phyloP scores from a whole-genome alignment of 805 yeast genomes.

The Kazachstania africana region DNA sequence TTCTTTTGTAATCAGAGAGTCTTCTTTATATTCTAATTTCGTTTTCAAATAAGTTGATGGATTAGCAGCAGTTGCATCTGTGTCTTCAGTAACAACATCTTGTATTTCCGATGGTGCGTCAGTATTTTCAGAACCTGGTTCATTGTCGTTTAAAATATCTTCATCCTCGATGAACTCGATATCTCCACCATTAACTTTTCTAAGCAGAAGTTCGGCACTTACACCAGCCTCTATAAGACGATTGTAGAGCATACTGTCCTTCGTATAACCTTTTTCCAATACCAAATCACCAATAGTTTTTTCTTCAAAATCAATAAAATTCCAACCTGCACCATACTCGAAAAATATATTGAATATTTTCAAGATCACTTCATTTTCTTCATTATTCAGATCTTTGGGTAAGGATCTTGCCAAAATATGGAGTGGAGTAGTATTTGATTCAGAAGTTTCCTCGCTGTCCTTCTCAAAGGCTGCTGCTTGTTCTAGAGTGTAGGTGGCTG shows the following conservation, averaged over 20 bases:
- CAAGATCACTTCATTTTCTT: slow-evolving; percentile 35
- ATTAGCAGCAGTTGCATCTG: slow-evolving; percentile 53
- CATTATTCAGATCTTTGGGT: slow-evolving; percentile 23
- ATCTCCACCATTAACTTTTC: slow-evolving; percentile 56
- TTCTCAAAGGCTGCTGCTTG: slow-evolving; percentile 50
- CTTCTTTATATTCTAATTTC: slow-evolving; percentile 50
- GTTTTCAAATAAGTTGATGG: slow-evolving; percentile 56
- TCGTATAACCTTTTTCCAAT: slow-evolving; percentile 34
- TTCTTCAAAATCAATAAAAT: slow-evolving; percentile 54
- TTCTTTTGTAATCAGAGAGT: slow-evolving; percentile 61
- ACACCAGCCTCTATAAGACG: slow-evolving; percentile 73
- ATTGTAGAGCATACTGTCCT: slow-evolving; percentile 33
- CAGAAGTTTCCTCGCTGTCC: slow-evolving; percentile 23
- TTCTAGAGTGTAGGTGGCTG: slow-evolving; percentile 73
- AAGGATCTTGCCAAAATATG: slow-evolving; percentile 54
- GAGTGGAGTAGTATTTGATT: slow-evolving; percentile 64
- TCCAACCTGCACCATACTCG: slow-evolving; percentile 90
- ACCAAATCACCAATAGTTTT: slow-evolving; percentile 83
- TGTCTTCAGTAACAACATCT: slow-evolving; percentile 27
- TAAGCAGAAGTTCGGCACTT: slow-evolving; percentile 69
- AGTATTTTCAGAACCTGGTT: slow-evolving; percentile 4
- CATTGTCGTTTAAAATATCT: slow-evolving; percentile 41
- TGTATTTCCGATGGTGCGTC: not conserved
- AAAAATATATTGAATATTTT: slow-evolving; percentile 55
- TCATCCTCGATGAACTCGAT: slow-evolving; percentile 45